A percentile compares a stretch with the other conserved stretches of the same genome.
phyloP scores from a whole-genome alignment of 345 rosid species.

The Noccaea caerulescens region DNA sequence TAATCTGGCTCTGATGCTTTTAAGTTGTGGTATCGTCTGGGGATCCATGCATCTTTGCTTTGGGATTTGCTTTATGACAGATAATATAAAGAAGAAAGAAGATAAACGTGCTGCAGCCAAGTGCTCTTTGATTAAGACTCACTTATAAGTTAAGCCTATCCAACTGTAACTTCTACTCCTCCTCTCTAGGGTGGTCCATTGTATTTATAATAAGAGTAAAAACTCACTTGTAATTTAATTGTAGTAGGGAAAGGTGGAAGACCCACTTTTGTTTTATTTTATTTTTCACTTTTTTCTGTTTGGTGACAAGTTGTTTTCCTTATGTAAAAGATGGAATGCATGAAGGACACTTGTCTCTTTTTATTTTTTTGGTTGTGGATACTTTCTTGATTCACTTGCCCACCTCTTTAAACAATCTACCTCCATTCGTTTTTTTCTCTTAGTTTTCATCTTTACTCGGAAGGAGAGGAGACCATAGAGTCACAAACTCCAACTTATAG shows the following conservation, averaged over 20 bases:
- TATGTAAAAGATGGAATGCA: slow-evolving; percentile 39
- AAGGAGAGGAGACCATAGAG: neutral
- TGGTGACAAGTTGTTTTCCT: slow-evolving; percentile 41
- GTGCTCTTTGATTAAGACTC: slow-evolving; percentile 16
- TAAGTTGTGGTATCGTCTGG: slow-evolving; percentile 26
- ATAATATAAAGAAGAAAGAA: slow-evolving; percentile 34
- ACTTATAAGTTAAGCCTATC: slow-evolving; percentile 21
- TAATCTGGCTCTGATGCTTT: slow-evolving; percentile 27
- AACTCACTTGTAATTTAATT: slow-evolving; percentile 17
- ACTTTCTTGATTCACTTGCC: slow-evolving; percentile 25
- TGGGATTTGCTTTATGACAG: slow-evolving; percentile 35
- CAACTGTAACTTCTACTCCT: neutral
- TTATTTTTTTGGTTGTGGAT: slow-evolving; percentile 23
- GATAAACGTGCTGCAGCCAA: slow-evolving; percentile 19
- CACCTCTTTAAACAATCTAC: slow-evolving; percentile 2
- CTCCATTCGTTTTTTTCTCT: neutral
- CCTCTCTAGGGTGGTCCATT: slow-evolving; percentile 40
- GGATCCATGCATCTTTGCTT: slow-evolving; percentile 38
- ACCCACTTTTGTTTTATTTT: slow-evolving; percentile 34
- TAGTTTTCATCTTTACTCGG: neutral
- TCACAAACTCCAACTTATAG: slow-evolving; percentile 21
- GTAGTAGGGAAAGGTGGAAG: slow-evolving; percentile 30
- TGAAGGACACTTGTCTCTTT: slow-evolving; percentile 42
- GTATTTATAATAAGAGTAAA: slow-evolving; percentile 30
- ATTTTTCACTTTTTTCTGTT: slow-evolving; percentile 26